phyloP scores from a whole-genome alignment of 441 rosid species.

The Adansonia grandidieri region DNA sequence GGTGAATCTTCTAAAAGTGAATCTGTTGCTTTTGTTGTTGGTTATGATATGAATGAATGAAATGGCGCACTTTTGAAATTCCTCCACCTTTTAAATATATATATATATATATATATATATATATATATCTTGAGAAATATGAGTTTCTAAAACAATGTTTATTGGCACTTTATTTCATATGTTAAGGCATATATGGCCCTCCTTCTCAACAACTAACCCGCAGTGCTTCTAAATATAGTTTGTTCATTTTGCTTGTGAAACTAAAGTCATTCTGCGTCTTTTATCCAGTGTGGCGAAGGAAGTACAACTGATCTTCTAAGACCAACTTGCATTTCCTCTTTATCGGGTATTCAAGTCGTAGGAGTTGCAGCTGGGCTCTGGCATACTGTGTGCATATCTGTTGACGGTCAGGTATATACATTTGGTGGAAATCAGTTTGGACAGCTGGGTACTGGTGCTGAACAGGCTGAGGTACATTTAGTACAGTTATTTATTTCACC shows the following conservation, averaged over 20 bases:
- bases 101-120: too few relatives aligned
- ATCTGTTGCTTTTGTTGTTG: background rate
- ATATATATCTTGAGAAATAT: background rate
- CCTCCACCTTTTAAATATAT: too few relatives aligned
- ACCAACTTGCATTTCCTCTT: conserved; percentile 60
- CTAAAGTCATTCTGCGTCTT: background rate
- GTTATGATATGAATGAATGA: background rate
- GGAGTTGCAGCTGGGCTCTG: conserved; percentile 70
- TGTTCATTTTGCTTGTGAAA: background rate
- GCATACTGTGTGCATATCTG: conserved; percentile 69
- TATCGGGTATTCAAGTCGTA: conserved; percentile 35
- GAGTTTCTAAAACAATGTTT: background rate
- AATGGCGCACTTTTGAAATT: background rate
- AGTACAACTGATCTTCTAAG: conserved; percentile 62
- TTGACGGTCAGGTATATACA: conserved; percentile 61
- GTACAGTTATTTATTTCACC: background rate
- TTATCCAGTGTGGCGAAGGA: conserved; percentile 72
- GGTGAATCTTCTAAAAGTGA: conserved; percentile 35
- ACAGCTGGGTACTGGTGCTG: conserved; percentile 72
- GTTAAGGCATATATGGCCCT: conserved; percentile 44
- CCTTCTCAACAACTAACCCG: conserved; percentile 38
- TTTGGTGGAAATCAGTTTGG: conserved; percentile 89
- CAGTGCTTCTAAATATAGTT: background rate
- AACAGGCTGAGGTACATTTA: conserved; percentile 61
- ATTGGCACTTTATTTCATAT: background rate